Evolutionary conservation across 202 grass and related monocot genomes (phyloP), one percentile per base, ranked within the genome.

Genomic region (Carex sylvatica): DNA sequence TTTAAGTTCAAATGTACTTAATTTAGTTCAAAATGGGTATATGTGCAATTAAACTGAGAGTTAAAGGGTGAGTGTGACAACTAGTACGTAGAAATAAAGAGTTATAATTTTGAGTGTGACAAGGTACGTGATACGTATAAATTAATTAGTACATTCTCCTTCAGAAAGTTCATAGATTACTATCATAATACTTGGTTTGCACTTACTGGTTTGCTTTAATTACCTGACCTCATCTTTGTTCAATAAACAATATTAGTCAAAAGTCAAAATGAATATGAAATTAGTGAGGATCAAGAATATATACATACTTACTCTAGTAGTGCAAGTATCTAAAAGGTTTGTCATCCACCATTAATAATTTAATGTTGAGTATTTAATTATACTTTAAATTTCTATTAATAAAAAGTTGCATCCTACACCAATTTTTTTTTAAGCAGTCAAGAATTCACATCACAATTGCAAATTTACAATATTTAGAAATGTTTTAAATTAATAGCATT

Each of bases 121-220:
- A 77, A 77, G 73, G 28, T 58, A 77, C 73, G 73, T 76, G 31
- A 77, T 56, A 76, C 73, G 52, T 77, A 77, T 77, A 53, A 36
- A 58, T 35, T 10, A 46, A 46, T 33, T 31, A 58, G 73, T 76
- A 76, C 5, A 76, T 33, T 15, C 6, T 75, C 26, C 14, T 33
- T 16, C 15, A 58, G 7, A 56, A 76, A 31, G 14, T 1, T 6
- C 24, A 55, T 20, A 71, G 5, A 38, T 68, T 67, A 36, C 15
- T 38, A 6, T 19, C 35, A 69, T 42, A 69, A 69, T 44, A 70
- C 8, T 42, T 70, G 66, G 16, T 42, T 12, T 67, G 18, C 6
- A 44, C 31, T 70, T 58, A 56, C 11, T 76, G 49, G 52, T 33
- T 77, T 58, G 73, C 52, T 77, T 59, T 54, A 26, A 31, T 54